Evolutionary conservation across 2,329 filamentous ascomycete species (phyloP), one percentile per base, ranked within the genome.

Genomic region (Xylaria sp.): DNA sequence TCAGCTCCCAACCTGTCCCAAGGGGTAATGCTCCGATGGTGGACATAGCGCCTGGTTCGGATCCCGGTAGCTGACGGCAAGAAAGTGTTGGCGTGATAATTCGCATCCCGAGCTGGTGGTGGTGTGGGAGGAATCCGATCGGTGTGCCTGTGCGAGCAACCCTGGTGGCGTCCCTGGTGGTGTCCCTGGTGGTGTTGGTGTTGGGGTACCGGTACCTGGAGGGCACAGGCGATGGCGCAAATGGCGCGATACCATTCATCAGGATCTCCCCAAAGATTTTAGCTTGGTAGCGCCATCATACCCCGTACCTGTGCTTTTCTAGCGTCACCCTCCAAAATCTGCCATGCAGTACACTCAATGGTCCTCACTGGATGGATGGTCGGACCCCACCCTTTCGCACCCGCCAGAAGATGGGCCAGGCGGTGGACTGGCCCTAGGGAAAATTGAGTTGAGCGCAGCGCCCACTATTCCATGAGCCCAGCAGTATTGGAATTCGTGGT

Each of bases 181-280:
- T 40, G 39, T 9, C 11, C 2, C n/a, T 11, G 20, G 6, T 7
- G 20, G 39, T 61, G 66, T 65, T 66, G 63, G 54, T 63, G 68
- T 70, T 70, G 68, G 65, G 67, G 67, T 70, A 70, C 61, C 61
- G 55, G 64, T 68, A 69, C 67, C 50, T 61, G 20, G 37, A 34
- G 29, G 29, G 29, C 29, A 34, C n/a, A n/a, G n/a, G 24, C 11
- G 11, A 13, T 34, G 29, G 29, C 29, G 29, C 29, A 34, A 9
- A 34, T 34, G 29, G 29, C 16, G 29, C 29, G 4, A 34, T 34
- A 13, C 29, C 29, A 24, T 22, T 22, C 41, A 51, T 44, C 54
- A 59, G 51, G 56, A 60, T 63, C 60, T 61, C 63, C 66, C 68
- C 66, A 68, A 68, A 61, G 63, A 61, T 67, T 69, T 66, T 67